phyloP scores from a whole-genome alignment of 345 rosid species.

The Citrus australasica region DNA sequence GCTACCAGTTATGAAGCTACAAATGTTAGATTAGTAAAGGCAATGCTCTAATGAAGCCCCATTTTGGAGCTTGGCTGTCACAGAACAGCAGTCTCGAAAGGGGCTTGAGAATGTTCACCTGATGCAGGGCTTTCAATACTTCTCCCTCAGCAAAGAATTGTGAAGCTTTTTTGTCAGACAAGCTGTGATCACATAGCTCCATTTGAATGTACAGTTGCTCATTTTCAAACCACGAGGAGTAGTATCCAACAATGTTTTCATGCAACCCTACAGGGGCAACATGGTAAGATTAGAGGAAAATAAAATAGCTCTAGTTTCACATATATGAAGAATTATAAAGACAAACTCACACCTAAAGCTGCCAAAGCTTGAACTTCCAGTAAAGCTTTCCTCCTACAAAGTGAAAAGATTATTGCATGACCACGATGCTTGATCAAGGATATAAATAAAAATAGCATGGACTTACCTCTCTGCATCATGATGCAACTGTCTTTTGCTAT shows the following conservation, averaged over 20 bases:
- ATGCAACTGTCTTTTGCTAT: constrained; percentile 59
- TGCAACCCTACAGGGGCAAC: constrained; percentile 56
- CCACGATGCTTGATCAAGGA: background rate
- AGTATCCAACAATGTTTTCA: constrained; percentile 78
- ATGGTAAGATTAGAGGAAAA: constrained; percentile 2
- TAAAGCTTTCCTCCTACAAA: constrained; percentile 84
- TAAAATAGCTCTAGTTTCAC: background rate
- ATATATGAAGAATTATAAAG: background rate
- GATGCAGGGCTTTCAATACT: constrained; percentile 57
- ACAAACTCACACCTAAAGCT: constrained; percentile 60
- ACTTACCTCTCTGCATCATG: constrained; percentile 76
- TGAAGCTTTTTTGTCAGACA: constrained; percentile 47
- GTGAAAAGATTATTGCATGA: constrained; percentile 1
- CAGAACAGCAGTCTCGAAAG: too few species aligned
- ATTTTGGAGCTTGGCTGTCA: too few species aligned
- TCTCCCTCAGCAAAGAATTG: constrained; percentile 50
- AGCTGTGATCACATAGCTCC: constrained; percentile 89
- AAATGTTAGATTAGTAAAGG: background rate
- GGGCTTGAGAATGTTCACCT: constrained; percentile 41
- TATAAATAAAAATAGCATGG: background rate
- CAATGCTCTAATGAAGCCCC: background rate
- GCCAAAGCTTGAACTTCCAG: constrained; percentile 99
- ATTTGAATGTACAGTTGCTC: constrained; percentile 93
- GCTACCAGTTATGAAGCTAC: background rate
- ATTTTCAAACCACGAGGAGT: constrained; percentile 92